Evolutionary conservation across 495 filamentous ascomycete genomes (phyloP), one percentile per base, ranked within the genome.

Genomic region (Melanomma pulvis-pyrius): DNA sequence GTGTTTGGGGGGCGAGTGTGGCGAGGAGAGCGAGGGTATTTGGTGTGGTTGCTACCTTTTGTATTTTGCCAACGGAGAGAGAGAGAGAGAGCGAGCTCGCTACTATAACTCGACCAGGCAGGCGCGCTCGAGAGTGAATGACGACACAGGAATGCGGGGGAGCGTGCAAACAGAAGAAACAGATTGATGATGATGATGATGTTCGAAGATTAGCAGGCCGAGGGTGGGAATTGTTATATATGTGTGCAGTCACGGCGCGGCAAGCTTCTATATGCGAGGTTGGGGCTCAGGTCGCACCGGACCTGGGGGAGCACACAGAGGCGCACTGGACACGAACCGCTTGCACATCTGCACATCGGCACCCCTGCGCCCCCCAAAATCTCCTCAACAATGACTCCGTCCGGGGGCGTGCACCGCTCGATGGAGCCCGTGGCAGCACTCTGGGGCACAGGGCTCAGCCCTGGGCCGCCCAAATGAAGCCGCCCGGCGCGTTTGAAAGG

Each of bases 211-310:
- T n/a, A n/a, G n/a, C n/a, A n/a, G n/a, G n/a, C n/a, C n/a, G n/a
- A n/a, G n/a, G n/a, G n/a, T n/a, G n/a, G n/a, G n/a, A n/a, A n/a
- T n/a, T n/a, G n/a, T n/a, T n/a, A n/a, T n/a, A n/a, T n/a, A n/a
- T n/a, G n/a, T n/a, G n/a, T n/a, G n/a, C n/a, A n/a, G n/a, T n/a
- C n/a, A n/a, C 25, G 49, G 47, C 21, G 26, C 21, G 12, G 17
- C 19, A 32, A 28, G 17, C 1, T n/a, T 30, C 5, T 19, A 32
- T 21, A 44, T 22, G 49, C 29, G 54, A 57, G 54, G 54, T 44
- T 57, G 54, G 54, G 54, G 54, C n/a, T n/a, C 29, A 32, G 30
- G 29, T 39, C 54, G 54, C 12, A 39, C 54, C 17, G 52, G 24
- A 12, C 25, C 39, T 15, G n/a, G 39, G n/a, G 39, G 9, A 44